Base-by-base conservation (phyloP, 345 rosid species). In the Trapa bicornis region DNA sequence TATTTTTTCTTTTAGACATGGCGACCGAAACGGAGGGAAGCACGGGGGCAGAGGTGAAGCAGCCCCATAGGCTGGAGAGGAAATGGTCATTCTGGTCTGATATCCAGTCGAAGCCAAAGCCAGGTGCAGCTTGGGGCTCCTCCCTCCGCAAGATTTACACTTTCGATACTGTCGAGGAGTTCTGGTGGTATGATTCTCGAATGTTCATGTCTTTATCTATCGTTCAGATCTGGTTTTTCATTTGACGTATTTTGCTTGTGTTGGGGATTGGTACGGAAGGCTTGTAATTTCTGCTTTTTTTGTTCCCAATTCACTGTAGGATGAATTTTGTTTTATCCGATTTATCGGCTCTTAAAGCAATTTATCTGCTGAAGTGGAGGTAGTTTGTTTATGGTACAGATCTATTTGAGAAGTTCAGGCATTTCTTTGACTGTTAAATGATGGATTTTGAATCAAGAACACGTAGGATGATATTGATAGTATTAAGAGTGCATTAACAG, bases 61-160 rank as follows among this genome's bases (percentile, higher is more conserved):
- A 78, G 71, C 78, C 79, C 11, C 87, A 89, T 78, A 85, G 86
- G 78, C 78, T 93, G 42, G 93, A 93, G 64, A 84, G 92, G 58
- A 88, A 85, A 71, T 93, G 98, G 98, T 71, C 93, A 5, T 89
- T 93, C 72, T 93, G 98, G 98, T 86, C 78, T 70, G 96, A 89
- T 69, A 85, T 85, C 73, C 91, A 84, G 78, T 87, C 92, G 33
- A 92, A 87, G 72, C 75, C 84, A 35, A 86, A 87, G 65, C 87
- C 82, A 62, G 98, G 98, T 76, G 85, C 85, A 54, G 91, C 83
- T 43, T 92, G 98, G 98, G 98, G 97, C 33, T 64, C 85, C 53
- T 73, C 90, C 65, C 88, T 89, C 58, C 90, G 92, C 58, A 88
- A 85, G 67, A 86, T 81, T 74, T 88, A 76, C 74, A 83, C 97